Percentiles rank a stretch among this genome's conserved stretches.
Conservation (phyloP, 495 filamentous ascomycete species). For the Penicillium herquei region DNA sequence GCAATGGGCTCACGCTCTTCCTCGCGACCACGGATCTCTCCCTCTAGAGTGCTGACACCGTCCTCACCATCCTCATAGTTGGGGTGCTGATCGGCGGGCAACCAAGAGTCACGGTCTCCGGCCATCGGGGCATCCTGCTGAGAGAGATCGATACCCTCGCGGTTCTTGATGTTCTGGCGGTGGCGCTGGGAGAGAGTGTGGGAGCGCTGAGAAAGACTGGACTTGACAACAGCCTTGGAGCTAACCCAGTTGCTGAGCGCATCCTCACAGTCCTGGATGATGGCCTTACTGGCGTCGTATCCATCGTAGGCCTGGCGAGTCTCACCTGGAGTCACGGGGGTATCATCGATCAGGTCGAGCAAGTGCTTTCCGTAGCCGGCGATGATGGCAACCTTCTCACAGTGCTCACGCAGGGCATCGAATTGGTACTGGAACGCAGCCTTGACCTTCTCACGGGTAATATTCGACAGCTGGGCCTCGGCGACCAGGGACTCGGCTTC, state of each 20-base stretch:
- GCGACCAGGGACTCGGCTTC: slow-evolving; percentile 98
- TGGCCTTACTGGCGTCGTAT: slow-evolving; percentile 96
- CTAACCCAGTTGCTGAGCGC: slow-evolving; percentile 94
- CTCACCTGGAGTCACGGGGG: slow-evolving; percentile 94
- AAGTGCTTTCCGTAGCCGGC: slow-evolving; percentile 97
- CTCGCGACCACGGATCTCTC: slow-evolving; percentile 58
- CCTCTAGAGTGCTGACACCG: slow-evolving; percentile 52
- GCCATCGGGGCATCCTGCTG: slow-evolving; percentile 80
- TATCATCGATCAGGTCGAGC: slow-evolving; percentile 91
- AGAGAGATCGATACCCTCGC: slow-evolving; percentile 71
- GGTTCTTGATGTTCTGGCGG: slow-evolving; percentile 58
- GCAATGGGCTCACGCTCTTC: slow-evolving; percentile 52
- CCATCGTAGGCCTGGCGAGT: slow-evolving; percentile 95
- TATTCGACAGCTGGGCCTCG: slow-evolving; percentile 97
- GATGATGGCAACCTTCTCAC: slow-evolving; percentile 97
- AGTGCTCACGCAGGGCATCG: slow-evolving; percentile 94
- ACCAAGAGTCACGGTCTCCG: slow-evolving; percentile 82
- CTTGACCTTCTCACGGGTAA: slow-evolving; percentile 99
- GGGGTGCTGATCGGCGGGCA: slow-evolving; percentile 75
- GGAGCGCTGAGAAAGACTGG: slow-evolving; percentile 80
- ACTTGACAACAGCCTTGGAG: slow-evolving; percentile 81
- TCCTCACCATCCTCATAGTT: slow-evolving; percentile 60
- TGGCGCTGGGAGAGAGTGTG: slow-evolving; percentile 84
- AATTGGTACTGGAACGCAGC: slow-evolving; percentile 98
- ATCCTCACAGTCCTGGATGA: slow-evolving; percentile 99